Evolutionary conservation across 2,329 filamentous ascomycete genomes (phyloP).

Genomic region (Pseudogymnoascus sp.): DNA sequence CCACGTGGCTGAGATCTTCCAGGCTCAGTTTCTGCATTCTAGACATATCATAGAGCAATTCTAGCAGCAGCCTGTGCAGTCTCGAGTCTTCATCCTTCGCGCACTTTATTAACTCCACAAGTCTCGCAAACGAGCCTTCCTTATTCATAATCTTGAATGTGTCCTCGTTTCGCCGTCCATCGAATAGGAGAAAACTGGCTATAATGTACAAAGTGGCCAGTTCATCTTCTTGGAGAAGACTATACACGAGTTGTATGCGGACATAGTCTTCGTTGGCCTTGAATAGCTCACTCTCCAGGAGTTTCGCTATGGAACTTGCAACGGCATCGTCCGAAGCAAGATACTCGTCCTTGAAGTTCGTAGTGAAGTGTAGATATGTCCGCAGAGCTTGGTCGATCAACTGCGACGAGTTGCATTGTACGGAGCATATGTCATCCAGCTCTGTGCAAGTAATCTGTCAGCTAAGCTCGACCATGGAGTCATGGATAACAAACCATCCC

Average conservation of each 20-base stretch:
- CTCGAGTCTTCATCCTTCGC: conserved; percentile 56
- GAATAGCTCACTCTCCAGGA: conserved; percentile 71
- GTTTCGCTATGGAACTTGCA: conserved; percentile 67
- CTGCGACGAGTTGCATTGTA: conserved; percentile 45
- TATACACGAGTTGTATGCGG: conserved; percentile 85
- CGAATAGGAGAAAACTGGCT: conserved; percentile 74
- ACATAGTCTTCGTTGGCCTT: conserved; percentile 72
- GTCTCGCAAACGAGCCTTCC: conserved; percentile 72
- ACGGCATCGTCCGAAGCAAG: conserved; percentile 71
- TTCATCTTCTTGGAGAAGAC: conserved; percentile 84
- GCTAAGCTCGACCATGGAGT: background rate
- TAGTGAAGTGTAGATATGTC: conserved; percentile 71
- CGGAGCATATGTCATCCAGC: conserved; percentile 56
- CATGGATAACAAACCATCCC: conserved; percentile 57
- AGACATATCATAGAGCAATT: conserved; percentile 94
- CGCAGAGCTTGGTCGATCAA: conserved; percentile 79
- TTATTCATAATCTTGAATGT: conserved; percentile 82
- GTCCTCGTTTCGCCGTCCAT: conserved; percentile 69
- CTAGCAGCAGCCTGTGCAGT: conserved; percentile 72
- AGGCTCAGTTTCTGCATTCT: conserved; percentile 73
- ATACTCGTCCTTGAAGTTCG: conserved; percentile 66
- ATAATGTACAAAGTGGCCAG: conserved; percentile 71
- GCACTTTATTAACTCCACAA: conserved; percentile 70
- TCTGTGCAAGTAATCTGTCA: conserved; percentile 36
- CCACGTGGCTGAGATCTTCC: conserved; percentile 67